phyloP scores from a whole-genome alignment of 2,329 filamentous ascomycete genomes.

The Fusarium marasasianum region DNA sequence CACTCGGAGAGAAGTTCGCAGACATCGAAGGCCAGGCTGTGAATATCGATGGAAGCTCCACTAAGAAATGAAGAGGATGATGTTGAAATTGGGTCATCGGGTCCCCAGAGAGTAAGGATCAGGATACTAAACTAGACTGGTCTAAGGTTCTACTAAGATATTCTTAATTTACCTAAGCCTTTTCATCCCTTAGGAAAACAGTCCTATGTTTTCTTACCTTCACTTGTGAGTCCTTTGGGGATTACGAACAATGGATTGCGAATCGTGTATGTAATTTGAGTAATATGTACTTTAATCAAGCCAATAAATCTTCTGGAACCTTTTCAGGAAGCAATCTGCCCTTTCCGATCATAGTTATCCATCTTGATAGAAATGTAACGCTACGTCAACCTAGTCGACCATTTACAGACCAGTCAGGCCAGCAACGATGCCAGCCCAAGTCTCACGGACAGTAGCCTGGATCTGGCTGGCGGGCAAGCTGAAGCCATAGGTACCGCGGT shows the following conservation, averaged over 20 bases:
- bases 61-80: not conserved
- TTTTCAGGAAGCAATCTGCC: not conserved
- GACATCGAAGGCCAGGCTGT: slow-evolving; percentile 4
- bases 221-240: too few relatives aligned
- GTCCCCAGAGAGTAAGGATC: too few relatives aligned
- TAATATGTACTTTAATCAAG: not conserved
- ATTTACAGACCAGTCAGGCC: slow-evolving; percentile 1
- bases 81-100: too few relatives aligned
- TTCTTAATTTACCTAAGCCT: too few relatives aligned
- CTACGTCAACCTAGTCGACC: rapidly evolving
- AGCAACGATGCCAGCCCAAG: slow-evolving; percentile 27
- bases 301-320: too few relatives aligned
- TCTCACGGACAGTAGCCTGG: slow-evolving; percentile 26
- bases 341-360: not conserved
- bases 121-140: too few relatives aligned
- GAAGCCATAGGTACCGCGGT: slow-evolving; percentile 52
- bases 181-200: too few relatives aligned
- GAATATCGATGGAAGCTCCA: not conserved
- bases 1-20: not conserved
- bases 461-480: slow-evolving; percentile 56
- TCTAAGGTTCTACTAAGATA: too few relatives aligned
- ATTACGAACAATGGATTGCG: too few relatives aligned
- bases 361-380: not conserved
- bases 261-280: not conserved
- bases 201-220: too few relatives aligned